Conservation (phyloP, 2,329 filamentous ascomycete species). For the Bipolaris gigantea region DNA sequence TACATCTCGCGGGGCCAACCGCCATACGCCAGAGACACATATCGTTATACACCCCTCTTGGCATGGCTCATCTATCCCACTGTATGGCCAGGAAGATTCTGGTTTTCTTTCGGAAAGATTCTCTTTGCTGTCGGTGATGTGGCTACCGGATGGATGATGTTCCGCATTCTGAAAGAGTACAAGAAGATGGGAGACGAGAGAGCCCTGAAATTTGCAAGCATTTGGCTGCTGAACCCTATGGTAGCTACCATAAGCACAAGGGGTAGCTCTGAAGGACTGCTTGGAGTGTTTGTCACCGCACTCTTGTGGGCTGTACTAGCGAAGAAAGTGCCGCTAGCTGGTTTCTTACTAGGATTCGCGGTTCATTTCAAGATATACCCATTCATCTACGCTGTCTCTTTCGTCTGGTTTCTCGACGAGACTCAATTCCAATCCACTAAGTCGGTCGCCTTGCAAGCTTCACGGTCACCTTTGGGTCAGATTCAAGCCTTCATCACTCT, state of each 20-base stretch:
- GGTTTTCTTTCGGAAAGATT: conserved; percentile 84
- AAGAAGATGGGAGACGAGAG: conserved; percentile 40
- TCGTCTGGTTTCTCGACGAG: conserved; percentile 77
- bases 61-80: conserved; percentile 91
- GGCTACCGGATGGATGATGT: conserved; percentile 78
- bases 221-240: conserved; percentile 98
- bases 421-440: conserved; percentile 40
- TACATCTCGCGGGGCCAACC: conserved; percentile 69
- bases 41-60: conserved; percentile 92
- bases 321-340: conserved; percentile 65
- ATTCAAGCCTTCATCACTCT: conserved; percentile 33
- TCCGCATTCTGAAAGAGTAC: conserved; percentile 54
- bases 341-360: conserved; percentile 73
- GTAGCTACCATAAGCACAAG: conserved; percentile 95
- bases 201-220: conserved; percentile 75
- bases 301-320: conserved; percentile 80
- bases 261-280: conserved; percentile 87
- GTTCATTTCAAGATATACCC: conserved; percentile 99
- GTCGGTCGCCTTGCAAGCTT: neutral
- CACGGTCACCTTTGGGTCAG: conserved; percentile 26
- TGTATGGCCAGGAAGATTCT: conserved; percentile 58
- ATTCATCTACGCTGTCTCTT: conserved; percentile 86
- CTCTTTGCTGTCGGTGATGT: conserved; percentile 85
- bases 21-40: conserved; percentile 89
- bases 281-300: conserved; percentile 81